Evolutionary conservation across 106 monocot genomes (phyloP).

Genomic region (Alisma plantagoaquatica): DNA sequence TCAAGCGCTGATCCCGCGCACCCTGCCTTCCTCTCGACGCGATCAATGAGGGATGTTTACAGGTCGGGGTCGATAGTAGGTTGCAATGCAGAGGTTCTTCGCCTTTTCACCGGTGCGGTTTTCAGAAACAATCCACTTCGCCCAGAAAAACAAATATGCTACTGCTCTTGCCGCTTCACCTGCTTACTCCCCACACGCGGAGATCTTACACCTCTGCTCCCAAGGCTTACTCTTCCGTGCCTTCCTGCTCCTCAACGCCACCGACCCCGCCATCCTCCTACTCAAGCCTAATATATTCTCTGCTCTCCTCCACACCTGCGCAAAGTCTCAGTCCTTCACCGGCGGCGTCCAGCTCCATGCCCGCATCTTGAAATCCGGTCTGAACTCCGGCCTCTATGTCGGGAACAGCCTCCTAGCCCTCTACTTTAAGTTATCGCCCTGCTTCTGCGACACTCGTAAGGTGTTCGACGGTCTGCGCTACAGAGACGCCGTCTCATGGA

Average conservation of each 20-base stretch:
- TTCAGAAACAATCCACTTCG: too few species aligned
- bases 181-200: constrained; percentile 4
- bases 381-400: constrained; percentile 45
- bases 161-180: not conserved
- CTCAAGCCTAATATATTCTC: constrained; percentile 17
- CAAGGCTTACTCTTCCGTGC: constrained; percentile 13
- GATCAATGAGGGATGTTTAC: too few species aligned
- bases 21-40: too few species aligned
- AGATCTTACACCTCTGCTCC: constrained; percentile 21
- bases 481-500: constrained; percentile 56
- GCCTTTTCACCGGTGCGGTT: too few species aligned
- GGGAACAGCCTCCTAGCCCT: constrained; percentile 57
- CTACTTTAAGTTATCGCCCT: constrained; percentile 41
- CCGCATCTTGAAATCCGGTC: constrained; percentile 51
- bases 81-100: too few species aligned
- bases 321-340: constrained; percentile 18
- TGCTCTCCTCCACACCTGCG: constrained; percentile 33
- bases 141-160: too few species aligned
- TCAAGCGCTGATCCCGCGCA: too few species aligned
- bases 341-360: constrained; percentile 40
- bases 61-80: too few species aligned
- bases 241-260: constrained; percentile 18
- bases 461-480: constrained; percentile 42
- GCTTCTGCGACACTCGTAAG: constrained; percentile 23
- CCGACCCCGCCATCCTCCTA: not conserved